phyloP scores from a whole-genome alignment of 768 basidiomycete species.

The Cubamyces lactineus region DNA sequence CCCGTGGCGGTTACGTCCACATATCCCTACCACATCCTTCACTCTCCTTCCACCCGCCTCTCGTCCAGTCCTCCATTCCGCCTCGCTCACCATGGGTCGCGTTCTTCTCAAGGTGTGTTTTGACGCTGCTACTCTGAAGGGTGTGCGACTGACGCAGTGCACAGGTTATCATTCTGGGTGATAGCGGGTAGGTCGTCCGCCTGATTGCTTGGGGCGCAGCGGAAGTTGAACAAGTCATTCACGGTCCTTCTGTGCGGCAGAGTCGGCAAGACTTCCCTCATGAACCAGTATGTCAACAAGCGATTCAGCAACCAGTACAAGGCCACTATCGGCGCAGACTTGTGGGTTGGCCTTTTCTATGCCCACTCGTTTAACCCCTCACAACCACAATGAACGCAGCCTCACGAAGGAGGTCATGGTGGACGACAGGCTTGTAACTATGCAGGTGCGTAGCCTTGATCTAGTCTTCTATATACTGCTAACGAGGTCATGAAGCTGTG shows the following conservation, averaged over 20 bases:
- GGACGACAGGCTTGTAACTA: constrained; percentile 96
- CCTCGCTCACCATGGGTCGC: constrained; percentile 64
- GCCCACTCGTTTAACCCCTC: constrained; percentile 12
- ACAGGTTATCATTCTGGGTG: constrained; percentile 98
- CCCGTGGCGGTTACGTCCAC: constrained; percentile 18
- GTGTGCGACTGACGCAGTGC: constrained; percentile 20
- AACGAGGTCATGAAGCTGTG: constrained; percentile 66
- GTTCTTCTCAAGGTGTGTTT: constrained; percentile 77
- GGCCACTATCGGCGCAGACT: constrained; percentile 97
- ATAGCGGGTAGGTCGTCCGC: constrained; percentile 77
- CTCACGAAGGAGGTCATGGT: constrained; percentile 99
- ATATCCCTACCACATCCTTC: constrained; percentile 19
- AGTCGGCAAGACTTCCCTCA: constrained; percentile 98
- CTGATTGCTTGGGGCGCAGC: constrained; percentile 1
- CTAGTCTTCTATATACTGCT: neutral
- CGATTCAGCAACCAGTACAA: constrained; percentile 99
- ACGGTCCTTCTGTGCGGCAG: constrained; percentile 7
- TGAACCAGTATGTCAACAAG: constrained; percentile 99
- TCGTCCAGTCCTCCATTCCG: constrained; percentile 24
- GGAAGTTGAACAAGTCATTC: constrained; percentile 18
- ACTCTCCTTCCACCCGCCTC: constrained; percentile 18
- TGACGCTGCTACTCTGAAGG: neutral
- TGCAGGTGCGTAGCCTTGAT: constrained; percentile 77
- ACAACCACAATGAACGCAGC: constrained; percentile 42
- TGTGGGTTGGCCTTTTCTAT: constrained; percentile 57